These are phyloP conservation scores for Haberlea rhodopensis DNA, from an alignment of 257 asterid genomes.

Conservation along the genomic window DNA sequence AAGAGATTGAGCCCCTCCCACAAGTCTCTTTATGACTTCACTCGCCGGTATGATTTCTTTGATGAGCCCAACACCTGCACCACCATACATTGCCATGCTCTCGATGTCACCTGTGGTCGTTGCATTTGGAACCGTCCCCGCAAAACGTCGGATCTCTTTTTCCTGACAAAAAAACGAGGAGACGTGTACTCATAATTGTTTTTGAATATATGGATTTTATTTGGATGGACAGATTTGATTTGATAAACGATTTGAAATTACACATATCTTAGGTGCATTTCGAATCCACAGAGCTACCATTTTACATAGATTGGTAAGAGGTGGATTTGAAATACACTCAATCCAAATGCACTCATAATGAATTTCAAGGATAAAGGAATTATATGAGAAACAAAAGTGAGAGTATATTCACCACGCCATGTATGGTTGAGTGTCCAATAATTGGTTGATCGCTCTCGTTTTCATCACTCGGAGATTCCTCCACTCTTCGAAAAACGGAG, in stretches of 20 bases:
- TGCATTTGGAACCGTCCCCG: slow-evolving; percentile 72
- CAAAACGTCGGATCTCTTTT: slow-evolving; percentile 65
- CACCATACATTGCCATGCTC: slow-evolving; percentile 87
- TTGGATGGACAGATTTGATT: too few species aligned
- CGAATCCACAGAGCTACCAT: too few species aligned
- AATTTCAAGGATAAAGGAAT: not conserved
- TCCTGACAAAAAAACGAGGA: slow-evolving; percentile 35
- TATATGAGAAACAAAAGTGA: not conserved
- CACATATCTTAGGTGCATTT: too few species aligned
- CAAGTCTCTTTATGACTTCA: slow-evolving; percentile 57
- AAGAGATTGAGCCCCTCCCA: slow-evolving; percentile 61
- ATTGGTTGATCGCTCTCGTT: slow-evolving; percentile 68
- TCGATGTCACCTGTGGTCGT: slow-evolving; percentile 67
- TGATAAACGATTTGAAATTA: too few species aligned
- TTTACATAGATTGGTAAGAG: too few species aligned
- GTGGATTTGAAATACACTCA: too few species aligned
- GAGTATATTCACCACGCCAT: slow-evolving; percentile 50
- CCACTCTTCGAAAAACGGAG: slow-evolving; percentile 75
- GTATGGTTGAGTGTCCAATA: slow-evolving; percentile 70
- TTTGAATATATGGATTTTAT: too few species aligned
- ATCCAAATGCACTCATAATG: too few species aligned
- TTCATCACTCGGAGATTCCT: slow-evolving; percentile 57
- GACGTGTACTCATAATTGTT: too few species aligned
- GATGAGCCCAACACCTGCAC: slow-evolving; percentile 63
- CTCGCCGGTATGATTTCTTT: slow-evolving; percentile 66